phyloP scores from a whole-genome alignment of 306 rosid genomes.

The Prinsepia uniflora region DNA sequence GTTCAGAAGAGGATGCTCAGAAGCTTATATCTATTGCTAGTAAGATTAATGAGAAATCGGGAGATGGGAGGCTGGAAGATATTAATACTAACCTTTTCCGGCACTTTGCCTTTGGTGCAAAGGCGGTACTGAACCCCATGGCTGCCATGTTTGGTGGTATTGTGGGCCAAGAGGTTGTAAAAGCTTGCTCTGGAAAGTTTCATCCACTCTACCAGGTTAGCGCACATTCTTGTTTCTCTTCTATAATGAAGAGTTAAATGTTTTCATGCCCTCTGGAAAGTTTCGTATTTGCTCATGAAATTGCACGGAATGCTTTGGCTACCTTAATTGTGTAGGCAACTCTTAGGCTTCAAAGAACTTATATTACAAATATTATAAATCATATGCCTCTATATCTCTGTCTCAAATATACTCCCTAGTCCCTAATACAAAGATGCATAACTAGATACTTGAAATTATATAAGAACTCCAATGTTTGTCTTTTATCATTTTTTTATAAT shows the following conservation, averaged over 20 bases:
- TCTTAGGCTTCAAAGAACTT: too few species aligned
- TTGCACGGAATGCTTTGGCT: too few species aligned
- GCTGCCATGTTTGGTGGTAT: constrained; percentile 99
- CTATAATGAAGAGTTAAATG: too few species aligned
- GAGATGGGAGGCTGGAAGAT: constrained; percentile 64
- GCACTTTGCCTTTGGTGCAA: constrained; percentile 84
- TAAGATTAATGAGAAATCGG: constrained; percentile 47
- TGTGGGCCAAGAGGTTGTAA: constrained; percentile 94
- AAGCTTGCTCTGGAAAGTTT: constrained; percentile 97
- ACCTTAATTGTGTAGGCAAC: too few species aligned
- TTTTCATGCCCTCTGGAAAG: too few species aligned
- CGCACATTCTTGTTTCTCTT: not conserved
- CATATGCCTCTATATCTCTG: too few species aligned
- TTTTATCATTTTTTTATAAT: not conserved
- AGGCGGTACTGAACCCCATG: constrained; percentile 91
- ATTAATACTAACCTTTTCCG: constrained; percentile 68
- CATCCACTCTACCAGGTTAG: constrained; percentile 89
- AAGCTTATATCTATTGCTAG: constrained; percentile 57
- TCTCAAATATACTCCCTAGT: too few species aligned
- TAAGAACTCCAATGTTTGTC: too few species aligned
- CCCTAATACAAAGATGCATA: too few species aligned
- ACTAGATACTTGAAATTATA: too few species aligned
- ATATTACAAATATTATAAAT: too few species aligned
- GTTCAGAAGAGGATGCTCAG: constrained; percentile 75
- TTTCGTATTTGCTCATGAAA: too few species aligned